Conservation (phyloP, 495 filamentous ascomycete species). For the Penicillium malachiteum region DNA sequence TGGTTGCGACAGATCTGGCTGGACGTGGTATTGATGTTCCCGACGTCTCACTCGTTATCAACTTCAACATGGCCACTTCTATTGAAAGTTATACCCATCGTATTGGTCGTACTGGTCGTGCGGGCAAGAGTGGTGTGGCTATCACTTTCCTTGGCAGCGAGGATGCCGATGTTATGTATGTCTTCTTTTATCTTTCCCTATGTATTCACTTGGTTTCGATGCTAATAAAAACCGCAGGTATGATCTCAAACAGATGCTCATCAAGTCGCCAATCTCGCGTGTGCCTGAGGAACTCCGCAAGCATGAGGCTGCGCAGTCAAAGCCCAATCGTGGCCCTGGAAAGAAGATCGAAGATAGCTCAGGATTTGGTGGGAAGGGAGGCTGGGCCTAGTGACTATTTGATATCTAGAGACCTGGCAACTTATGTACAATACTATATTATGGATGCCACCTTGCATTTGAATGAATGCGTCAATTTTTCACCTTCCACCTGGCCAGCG, state of each 20-base stretch:
- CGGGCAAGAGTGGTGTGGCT: constrained; percentile 94
- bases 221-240: constrained; percentile 44
- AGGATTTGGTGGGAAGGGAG: constrained; percentile 60
- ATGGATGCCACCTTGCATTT: not conserved
- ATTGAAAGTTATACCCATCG: constrained; percentile 98
- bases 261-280: constrained; percentile 83
- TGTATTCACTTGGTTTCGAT: not conserved
- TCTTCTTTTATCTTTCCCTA: constrained; percentile 12
- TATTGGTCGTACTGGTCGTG: constrained; percentile 96
- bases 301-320: constrained; percentile 93
- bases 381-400: constrained; percentile 31
- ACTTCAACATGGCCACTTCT: constrained; percentile 96
- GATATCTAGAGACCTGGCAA: not conserved
- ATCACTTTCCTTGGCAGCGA: constrained; percentile 96
- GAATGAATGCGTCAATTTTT: no score
- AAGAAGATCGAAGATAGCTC: constrained; percentile 65
- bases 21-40: constrained; percentile 98
- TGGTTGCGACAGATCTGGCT: constrained; percentile 97
- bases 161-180: constrained; percentile 88
- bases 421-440: not conserved
- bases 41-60: constrained; percentile 90
- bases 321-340: constrained; percentile 54
- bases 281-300: constrained; percentile 92
- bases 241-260: constrained; percentile 94
- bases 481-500: no score